Base-by-base conservation (phyloP, 1,284 basidiomycete genomes). In the Grifola frondosa region DNA sequence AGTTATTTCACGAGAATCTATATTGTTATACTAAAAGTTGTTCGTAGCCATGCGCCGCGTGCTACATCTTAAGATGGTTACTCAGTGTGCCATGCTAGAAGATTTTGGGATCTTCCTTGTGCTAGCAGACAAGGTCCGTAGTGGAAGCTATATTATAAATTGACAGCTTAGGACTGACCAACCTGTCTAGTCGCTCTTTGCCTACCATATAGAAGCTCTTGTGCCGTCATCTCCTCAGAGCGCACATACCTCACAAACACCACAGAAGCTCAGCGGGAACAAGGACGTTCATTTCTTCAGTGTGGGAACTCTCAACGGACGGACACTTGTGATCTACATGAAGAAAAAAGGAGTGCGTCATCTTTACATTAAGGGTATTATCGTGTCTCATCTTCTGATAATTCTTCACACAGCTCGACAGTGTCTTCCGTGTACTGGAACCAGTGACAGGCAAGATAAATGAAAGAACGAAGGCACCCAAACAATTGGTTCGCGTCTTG, bases 61-160 rank as follows among this genome's bases (percentile, higher is more conserved):
- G 16, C 68, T 97, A 11, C 91, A 95, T 60, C 73, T 97, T 30
- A 91, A 90, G 64, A 79, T 83, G 66, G 94, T 98, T 22, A 92
- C 91, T 5, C 93, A 97, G 59, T 91, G 91, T 62, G 92, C 94
- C 1, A 94, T 98, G 71, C 72, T 98, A 3, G 91, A 96, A 59
- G 90, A 93, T 53, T 96, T 96, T 63, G 90, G 91, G 21, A 92
- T 98, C 54, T 94, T 99, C 74, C 75, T 99, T 21, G 93, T 98
- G 13, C 71, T 98, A 16, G 91, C 95, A 5, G 91, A 96, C 66
- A 93, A 91, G 73, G 89, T 86, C 44, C 36, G 74, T 54, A 12
- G 16, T 1, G 17, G 21, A 31, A 11, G 21, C 19, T 20, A 10
- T 39, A n/a, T 43, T 3, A 37, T 8, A 21, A 21, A 5, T 29